phyloP scores from a whole-genome alignment of 192 early-diverging fungal species.

The Lobosporangium transversale region DNA sequence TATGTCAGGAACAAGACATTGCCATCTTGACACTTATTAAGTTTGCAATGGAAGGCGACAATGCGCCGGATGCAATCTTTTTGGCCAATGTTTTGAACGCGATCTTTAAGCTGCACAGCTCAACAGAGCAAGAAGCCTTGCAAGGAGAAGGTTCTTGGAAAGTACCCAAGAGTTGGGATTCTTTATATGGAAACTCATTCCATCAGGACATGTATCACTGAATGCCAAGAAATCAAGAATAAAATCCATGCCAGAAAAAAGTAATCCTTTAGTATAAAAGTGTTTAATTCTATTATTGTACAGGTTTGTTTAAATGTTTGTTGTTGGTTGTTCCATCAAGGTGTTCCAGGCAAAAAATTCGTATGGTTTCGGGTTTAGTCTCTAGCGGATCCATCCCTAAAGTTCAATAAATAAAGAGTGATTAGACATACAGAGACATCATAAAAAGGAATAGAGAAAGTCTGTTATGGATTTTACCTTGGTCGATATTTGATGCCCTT shows the following conservation, averaged over 20 bases:
- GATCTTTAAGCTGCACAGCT: conserved; percentile 25
- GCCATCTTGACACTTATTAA: conserved; percentile 60
- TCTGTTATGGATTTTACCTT: conserved; percentile 65
- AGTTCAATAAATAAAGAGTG: not conserved
- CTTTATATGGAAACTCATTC: conserved; percentile 62
- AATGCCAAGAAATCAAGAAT: conserved; percentile 12
- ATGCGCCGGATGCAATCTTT: conserved; percentile 72
- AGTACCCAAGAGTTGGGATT: conserved; percentile 64
- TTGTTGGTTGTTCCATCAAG: not conserved
- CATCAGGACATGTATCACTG: conserved; percentile 64
- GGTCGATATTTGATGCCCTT: conserved; percentile 75
- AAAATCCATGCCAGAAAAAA: not conserved
- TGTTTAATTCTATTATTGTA: conserved; percentile 5
- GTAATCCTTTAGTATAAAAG: no score
- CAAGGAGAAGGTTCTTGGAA: conserved; percentile 47
- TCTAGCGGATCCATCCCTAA: conserved; percentile 49
- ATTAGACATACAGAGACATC: not conserved
- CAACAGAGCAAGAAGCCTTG: conserved; percentile 17
- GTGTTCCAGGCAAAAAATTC: conserved; percentile 1
- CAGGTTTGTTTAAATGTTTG: not conserved
- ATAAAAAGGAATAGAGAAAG: not conserved
- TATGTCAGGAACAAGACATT: conserved; percentile 53
- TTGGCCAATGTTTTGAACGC: conserved; percentile 61
- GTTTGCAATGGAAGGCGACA: conserved; percentile 81
- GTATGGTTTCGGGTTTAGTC: conserved; percentile 25